Percentiles rank a stretch among this genome's conserved stretches.
Evolutionary conservation across 2,329 filamentous ascomycete genomes (phyloP).

Genomic region (Bipolaris cookei): DNA sequence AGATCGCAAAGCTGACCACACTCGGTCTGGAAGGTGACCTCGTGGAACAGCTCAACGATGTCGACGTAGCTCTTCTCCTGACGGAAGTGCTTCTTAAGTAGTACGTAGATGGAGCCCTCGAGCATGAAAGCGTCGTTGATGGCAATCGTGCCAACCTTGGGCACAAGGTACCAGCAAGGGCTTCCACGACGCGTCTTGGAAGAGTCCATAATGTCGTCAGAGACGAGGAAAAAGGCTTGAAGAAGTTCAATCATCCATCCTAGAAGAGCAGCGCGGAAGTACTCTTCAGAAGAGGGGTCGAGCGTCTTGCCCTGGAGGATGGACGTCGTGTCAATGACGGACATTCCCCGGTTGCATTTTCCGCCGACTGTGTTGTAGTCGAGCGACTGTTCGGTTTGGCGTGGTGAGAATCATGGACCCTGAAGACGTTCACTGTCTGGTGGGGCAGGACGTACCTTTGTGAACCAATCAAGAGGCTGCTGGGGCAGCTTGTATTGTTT

Average conservation of each 20-base stretch:
- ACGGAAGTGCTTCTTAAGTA: constrained; percentile 94
- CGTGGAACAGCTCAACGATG: constrained; percentile 94
- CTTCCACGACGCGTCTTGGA: constrained; percentile 92
- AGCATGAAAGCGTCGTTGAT: constrained; percentile 99
- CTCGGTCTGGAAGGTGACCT: constrained; percentile 91
- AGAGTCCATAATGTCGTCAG: constrained; percentile 97
- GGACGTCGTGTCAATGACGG: constrained; percentile 87
- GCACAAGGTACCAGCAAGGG: constrained; percentile 95
- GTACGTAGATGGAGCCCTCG: constrained; percentile 85
- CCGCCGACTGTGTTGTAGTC: constrained; percentile 88
- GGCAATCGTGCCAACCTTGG: constrained; percentile 89
- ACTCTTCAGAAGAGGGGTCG: constrained; percentile 71
- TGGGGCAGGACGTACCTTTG: constrained; percentile 63
- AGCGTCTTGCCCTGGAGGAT: constrained; percentile 77
- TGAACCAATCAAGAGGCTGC: constrained; percentile 84
- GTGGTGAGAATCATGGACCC: constrained; percentile 23
- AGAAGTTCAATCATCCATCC: constrained; percentile 99
- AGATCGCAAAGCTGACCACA: constrained; percentile 93
- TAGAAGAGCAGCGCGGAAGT: constrained; percentile 84
- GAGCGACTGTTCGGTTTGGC: constrained; percentile 65
- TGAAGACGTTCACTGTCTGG: constrained; percentile 2
- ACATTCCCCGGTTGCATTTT: constrained; percentile 99
- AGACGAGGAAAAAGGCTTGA: constrained; percentile 98
- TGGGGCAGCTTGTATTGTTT: constrained; percentile 82
- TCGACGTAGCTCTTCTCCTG: constrained; percentile 87